Percentiles rank a stretch among this genome's conserved stretches.
phyloP scores from a whole-genome alignment of 2,329 filamentous ascomycete genomes.

The Rhynchosporium graminicola region DNA sequence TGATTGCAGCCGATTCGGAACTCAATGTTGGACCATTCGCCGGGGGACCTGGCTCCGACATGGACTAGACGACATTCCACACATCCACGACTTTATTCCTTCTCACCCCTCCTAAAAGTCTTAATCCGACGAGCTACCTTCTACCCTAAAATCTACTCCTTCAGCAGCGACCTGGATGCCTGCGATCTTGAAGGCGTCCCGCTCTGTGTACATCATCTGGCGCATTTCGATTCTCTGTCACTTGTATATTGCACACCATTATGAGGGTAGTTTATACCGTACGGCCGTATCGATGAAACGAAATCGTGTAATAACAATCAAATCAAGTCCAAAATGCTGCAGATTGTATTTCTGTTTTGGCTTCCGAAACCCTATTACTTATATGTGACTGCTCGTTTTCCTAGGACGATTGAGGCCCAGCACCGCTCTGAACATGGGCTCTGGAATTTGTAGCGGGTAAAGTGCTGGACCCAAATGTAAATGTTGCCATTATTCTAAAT shows the following conservation, averaged over 20 bases:
- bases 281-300: conserved; percentile 19
- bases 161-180: conserved; percentile 28
- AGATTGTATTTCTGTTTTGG: background rate
- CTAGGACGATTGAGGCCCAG: background rate
- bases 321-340: conserved; percentile 3
- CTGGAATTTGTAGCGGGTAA: background rate
- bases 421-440: conserved; percentile 9
- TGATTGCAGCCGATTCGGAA: conserved; percentile 89
- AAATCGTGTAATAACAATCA: conserved; percentile 22
- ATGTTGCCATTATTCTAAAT: background rate
- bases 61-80: conserved; percentile 35
- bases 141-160: conserved; percentile 14
- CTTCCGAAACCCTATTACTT: background rate
- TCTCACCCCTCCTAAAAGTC: conserved; percentile 25
- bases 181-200: conserved; percentile 20
- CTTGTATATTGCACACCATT: conserved; percentile 38
- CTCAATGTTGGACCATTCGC: conserved; percentile 57
- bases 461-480: background rate
- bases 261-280: conserved; percentile 31
- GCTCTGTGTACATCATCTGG: conserved; percentile 38
- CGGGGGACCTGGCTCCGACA: conserved; percentile 36
- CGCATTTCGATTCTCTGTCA: conserved; percentile 32
- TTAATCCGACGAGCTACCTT: conserved; percentile 16
- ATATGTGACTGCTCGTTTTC: background rate
- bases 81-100: conserved; percentile 12